Conservation (phyloP, 371 early-diverging fungal genomes). For the Lichtheimia hyalospora region DNA sequence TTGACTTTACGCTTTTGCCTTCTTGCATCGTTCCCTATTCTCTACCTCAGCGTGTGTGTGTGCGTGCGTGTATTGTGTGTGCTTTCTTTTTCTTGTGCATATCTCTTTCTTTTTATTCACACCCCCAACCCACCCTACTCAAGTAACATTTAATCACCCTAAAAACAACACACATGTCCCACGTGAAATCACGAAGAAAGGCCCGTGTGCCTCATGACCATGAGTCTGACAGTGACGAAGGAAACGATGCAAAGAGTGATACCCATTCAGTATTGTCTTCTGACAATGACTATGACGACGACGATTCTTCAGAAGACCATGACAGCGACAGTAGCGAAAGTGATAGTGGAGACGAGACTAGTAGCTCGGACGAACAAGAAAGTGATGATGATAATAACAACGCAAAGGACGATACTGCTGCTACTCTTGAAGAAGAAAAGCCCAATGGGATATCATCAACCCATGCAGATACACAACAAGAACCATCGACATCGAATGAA, state of each 20-base stretch:
- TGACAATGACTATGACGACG: not conserved
- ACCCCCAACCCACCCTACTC: not conserved
- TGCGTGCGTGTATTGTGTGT: no score
- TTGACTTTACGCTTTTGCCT: no score
- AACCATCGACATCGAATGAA: no score
- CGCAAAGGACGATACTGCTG: not conserved
- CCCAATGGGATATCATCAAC: no score
- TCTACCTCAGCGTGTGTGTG: no score
- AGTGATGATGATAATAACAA: not conserved
- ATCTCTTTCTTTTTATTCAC: no score
- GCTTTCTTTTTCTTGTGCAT: no score
- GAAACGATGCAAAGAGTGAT: not conserved
- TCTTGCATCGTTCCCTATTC: no score
- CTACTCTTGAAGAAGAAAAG: not conserved
- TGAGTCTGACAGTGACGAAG: conserved; percentile 1
- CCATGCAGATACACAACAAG: no score
- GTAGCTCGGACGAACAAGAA: not conserved
- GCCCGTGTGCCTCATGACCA: not conserved
- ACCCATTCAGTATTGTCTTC: not conserved
- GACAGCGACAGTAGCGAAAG: not conserved
- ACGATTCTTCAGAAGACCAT: not conserved
- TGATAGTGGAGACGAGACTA: not conserved
- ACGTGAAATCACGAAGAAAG: not conserved
- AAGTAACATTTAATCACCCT: not conserved
- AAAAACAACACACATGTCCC: not conserved